Evolutionary conservation across 805 yeast species (phyloP), one percentile per base, ranked within the genome.

Genomic region (Yarrowia sp.): DNA sequence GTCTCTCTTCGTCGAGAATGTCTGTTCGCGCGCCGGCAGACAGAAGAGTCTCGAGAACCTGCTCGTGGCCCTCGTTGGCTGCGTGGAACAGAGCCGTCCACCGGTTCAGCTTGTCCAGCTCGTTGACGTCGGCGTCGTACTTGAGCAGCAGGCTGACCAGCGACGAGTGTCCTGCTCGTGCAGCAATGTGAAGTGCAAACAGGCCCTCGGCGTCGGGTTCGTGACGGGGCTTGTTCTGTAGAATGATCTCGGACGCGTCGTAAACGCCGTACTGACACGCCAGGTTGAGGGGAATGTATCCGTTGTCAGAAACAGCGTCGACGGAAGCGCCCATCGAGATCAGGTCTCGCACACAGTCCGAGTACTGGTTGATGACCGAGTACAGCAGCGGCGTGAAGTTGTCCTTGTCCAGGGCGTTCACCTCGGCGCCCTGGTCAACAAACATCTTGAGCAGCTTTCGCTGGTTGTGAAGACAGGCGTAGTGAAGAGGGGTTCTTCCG

Each of bases 31-130:
- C 97, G 5, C 94, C 93, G 70, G 82, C 84, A 26, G 85, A 84
- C 19, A 95, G 84, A 69, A 95, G 82, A 61, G 86, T 90, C 71
- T 83, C 83, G 0, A 96, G 89, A 3, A 95, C 87, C 52, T 83
- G 79, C 5, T 83, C 83, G 76, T 89, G 91, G 1, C 98, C 98
- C 73, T 91, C 94, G 72, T 87, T 86, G 1, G 93, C 93, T 22
- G 97, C 91, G 77, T 95, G 94, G 74, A 92, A 91, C 2, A 95
- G 83, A 0, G 98, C 97, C 0, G 97, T 88, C 98, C 98, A 95
- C 73, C 89, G 89, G 75, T 93, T 92, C 69, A 92, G 87, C 67
- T 91, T 89, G 78, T 95, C 98, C 9, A 88, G 74, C 70, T 86
- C 87, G 77, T 95, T 90, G 5, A 94, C 86, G 73, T 89, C 86